phyloP scores from a whole-genome alignment of 768 basidiomycete species.

The Lactarius evosmus region DNA sequence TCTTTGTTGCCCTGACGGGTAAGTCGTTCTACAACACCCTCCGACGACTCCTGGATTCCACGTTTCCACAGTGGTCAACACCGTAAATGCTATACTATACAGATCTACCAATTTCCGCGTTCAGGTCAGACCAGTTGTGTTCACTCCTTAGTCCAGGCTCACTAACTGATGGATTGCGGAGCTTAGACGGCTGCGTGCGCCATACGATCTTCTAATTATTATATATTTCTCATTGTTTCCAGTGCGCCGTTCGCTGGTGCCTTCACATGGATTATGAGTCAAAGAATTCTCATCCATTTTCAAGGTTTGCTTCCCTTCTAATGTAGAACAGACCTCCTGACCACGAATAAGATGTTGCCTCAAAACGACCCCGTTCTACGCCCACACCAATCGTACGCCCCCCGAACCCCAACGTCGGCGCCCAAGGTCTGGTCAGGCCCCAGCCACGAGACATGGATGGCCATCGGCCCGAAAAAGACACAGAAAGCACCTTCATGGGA shows the following conservation, averaged over 20 bases:
- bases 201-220: neutral
- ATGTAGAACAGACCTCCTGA: neutral
- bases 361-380: constrained; percentile 6
- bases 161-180: neutral
- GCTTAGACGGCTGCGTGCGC: constrained; percentile 16
- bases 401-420: neutral
- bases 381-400: neutral
- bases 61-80: constrained; percentile 27
- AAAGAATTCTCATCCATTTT: constrained; percentile 37
- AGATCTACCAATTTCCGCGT: constrained; percentile 23
- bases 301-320: constrained; percentile 29
- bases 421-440: neutral
- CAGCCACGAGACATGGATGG: neutral
- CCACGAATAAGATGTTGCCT: constrained; percentile 27
- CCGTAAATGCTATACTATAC: constrained; percentile 32
- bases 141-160: neutral
- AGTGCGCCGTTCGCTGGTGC: constrained; percentile 30
- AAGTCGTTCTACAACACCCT: neutral
- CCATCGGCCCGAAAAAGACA: neutral
- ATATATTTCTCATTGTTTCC: constrained; percentile 2
- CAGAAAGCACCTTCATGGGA: neutral
- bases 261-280: constrained; percentile 37
- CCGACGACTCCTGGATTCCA: neutral
- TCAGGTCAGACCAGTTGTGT: constrained; percentile 18
- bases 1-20: constrained; percentile 54